Evolutionary conservation across 805 yeast species (phyloP).

Genomic region (Lipomyces kockii): DNA sequence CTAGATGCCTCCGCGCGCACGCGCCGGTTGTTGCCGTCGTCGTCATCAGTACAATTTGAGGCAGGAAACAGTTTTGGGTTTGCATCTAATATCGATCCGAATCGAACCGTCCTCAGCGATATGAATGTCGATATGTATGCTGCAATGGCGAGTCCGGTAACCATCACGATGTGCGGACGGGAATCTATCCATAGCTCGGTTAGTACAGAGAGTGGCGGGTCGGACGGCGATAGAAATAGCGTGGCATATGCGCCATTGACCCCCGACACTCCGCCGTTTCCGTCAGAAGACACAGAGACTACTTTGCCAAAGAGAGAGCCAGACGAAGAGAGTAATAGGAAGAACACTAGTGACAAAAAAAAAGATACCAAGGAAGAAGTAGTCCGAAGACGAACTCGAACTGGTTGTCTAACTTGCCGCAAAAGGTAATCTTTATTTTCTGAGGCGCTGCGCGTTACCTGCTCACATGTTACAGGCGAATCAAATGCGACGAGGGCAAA

Average conservation of each 20-base stretch:
- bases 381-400: slow-evolving; percentile 23
- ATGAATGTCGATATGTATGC: not conserved
- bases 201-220: slow-evolving; percentile 1
- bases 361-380: slow-evolving; percentile 2
- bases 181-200: not conserved
- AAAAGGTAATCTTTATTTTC: slow-evolving; percentile 11
- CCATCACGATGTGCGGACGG: not conserved
- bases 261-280: slow-evolving; percentile 12
- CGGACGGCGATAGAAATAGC: not conserved
- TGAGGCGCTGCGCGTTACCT: no score
- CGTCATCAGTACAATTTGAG: not conserved
- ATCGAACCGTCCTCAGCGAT: not conserved
- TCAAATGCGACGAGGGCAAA: slow-evolving; percentile 67
- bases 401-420: slow-evolving; percentile 31
- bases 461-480: slow-evolving; percentile 49
- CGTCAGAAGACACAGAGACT: not conserved
- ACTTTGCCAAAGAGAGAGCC: not conserved
- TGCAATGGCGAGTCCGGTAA: not conserved
- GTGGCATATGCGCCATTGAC: slow-evolving; percentile 8
- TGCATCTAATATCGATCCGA: not conserved
- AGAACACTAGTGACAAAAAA: not conserved
- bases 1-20: not conserved
- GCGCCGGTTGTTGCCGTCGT: not conserved
- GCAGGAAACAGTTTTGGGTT: not conserved
- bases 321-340: not conserved